Evolutionary conservation across 192 early-diverging fungal genomes (phyloP).

Genomic region (Dissophora globulifera): DNA sequence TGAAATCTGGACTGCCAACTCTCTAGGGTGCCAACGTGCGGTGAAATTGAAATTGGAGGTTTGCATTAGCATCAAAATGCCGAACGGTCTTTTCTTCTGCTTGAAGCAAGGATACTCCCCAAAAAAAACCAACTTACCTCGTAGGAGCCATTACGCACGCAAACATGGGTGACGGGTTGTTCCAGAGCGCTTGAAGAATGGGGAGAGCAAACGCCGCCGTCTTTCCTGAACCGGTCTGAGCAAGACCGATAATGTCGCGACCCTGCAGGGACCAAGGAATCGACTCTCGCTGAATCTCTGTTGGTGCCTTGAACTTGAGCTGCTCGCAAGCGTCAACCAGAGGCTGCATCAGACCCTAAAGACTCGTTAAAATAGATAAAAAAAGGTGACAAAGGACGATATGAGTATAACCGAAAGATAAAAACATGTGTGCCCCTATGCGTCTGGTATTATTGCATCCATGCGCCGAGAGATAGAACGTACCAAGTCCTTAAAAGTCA

Average conservation of each 20-base stretch:
- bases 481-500: conserved; percentile 51
- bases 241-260: conserved; percentile 96
- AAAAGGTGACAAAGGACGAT: no score
- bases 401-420: no score
- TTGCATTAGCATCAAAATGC: no score
- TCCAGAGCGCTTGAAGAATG: conserved; percentile 87
- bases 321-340: conserved; percentile 91
- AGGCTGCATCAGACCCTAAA: conserved; percentile 85
- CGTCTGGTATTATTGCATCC: no score
- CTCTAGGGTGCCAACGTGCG: conserved; percentile 59
- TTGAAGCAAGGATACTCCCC: no score
- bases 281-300: conserved; percentile 90
- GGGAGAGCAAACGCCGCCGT: conserved; percentile 89
- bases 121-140: conserved; percentile 70
- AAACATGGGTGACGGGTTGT: conserved; percentile 90
- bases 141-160: conserved; percentile 98
- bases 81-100: no score
- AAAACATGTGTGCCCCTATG: no score
- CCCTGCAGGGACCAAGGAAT: conserved; percentile 94
- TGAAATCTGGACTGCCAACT: conserved; percentile 94
- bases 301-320: conserved; percentile 87
- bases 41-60: no score
- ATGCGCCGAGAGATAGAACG: neutral
- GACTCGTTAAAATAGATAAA: no score
- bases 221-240: conserved; percentile 95